Conservation (phyloP, 2,329 filamentous ascomycete species). For the Ascochyta koolunga region DNA sequence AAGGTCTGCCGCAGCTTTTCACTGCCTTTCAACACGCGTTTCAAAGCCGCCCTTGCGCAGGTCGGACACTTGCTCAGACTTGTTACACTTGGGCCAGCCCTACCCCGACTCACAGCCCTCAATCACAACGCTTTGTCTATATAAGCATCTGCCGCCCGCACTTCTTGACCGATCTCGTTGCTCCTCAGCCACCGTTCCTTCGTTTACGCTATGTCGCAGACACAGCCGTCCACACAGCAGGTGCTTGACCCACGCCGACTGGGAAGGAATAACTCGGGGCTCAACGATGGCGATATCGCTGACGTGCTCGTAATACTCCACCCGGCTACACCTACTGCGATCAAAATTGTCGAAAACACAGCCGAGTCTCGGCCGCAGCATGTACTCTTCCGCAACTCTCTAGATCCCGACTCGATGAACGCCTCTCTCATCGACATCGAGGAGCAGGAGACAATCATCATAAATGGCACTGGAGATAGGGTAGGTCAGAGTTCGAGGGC, state of each 20-base stretch:
- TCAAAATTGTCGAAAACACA: slow-evolving; percentile 69
- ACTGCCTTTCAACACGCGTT: not conserved
- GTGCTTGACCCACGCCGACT: slow-evolving; percentile 80
- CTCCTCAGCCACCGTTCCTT: not conserved
- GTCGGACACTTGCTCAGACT: slow-evolving; percentile 1
- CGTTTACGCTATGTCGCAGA: slow-evolving; percentile 39
- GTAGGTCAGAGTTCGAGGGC: slow-evolving; percentile 25
- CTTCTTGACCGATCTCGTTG: not conserved
- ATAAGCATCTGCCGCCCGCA: not conserved
- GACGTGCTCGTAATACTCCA: slow-evolving; percentile 91
- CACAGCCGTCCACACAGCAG: slow-evolving; percentile 74
- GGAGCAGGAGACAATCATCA: slow-evolving; percentile 55
- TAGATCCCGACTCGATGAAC: slow-evolving; percentile 41
- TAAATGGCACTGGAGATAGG: slow-evolving; percentile 48
- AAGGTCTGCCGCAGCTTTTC: not conserved
- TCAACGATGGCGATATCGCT: slow-evolving; percentile 80
- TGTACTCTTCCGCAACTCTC: slow-evolving; percentile 59
- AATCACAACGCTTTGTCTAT: not conserved
- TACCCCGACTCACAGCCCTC: slow-evolving; percentile 5
- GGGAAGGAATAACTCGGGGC: slow-evolving; percentile 80
- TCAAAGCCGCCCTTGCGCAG: slow-evolving; percentile 4
- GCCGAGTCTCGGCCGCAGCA: slow-evolving; percentile 61
- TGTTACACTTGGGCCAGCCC: slow-evolving; percentile 7
- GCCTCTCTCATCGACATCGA: slow-evolving; percentile 45
- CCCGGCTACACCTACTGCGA: slow-evolving; percentile 75